Percentiles rank a stretch among this genome's conserved stretches.
Evolutionary conservation across 2,329 filamentous ascomycete genomes (phyloP).

Genomic region (Calonectria leucothoes): DNA sequence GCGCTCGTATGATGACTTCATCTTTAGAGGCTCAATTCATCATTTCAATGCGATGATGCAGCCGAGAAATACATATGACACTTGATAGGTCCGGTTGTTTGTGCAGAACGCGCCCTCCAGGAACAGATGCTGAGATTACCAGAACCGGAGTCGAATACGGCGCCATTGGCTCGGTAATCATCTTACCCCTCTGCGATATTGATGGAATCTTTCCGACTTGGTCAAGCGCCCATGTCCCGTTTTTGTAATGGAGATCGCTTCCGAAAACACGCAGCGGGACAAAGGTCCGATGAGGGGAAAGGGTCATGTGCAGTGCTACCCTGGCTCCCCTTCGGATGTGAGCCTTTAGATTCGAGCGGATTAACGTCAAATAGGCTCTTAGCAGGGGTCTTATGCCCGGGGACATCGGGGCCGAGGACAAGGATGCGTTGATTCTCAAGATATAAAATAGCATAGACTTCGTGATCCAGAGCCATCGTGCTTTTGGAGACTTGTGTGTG

Average conservation of each 20-base stretch:
- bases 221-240: background rate
- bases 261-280: conserved; percentile 8
- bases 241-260: conserved; percentile 9
- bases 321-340: background rate
- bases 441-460: background rate
- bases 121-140: background rate
- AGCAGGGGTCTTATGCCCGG: background rate
- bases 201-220: background rate
- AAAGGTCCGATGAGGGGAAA: conserved; percentile 10
- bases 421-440: background rate
- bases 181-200: background rate
- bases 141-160: background rate
- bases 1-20: background rate
- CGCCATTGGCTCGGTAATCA: background rate
- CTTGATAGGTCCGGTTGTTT: background rate
- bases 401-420: background rate
- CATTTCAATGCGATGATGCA: background rate
- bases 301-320: background rate
- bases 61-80: background rate
- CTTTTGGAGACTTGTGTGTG: background rate
- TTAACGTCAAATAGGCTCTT: background rate
- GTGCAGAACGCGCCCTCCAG: background rate
- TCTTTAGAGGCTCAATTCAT: background rate
- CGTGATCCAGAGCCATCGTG: background rate
- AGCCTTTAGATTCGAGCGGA: conserved; percentile 13